Conservation (phyloP, 202 grass and related monocot species). For the Hordeum pubiflorum region DNA sequence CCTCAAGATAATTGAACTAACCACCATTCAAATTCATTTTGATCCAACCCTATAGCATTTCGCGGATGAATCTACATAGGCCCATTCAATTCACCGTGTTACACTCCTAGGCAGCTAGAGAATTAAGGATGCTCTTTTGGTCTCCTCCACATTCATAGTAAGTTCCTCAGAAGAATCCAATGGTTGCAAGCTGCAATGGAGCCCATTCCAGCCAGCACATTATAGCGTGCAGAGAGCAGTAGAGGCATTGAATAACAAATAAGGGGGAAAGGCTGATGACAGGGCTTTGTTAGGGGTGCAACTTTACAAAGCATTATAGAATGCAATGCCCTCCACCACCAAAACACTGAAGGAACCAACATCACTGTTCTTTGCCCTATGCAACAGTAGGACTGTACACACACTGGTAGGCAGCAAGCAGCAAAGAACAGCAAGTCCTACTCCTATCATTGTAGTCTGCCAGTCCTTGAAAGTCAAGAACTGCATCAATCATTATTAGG, state of each 20-base stretch:
- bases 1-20: neutral
- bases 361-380: neutral
- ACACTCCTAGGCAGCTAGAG: neutral
- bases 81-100: neutral
- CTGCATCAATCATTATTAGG: slow-evolving; percentile 21
- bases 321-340: neutral
- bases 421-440: slow-evolving; percentile 5
- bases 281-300: neutral
- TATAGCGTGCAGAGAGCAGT: neutral
- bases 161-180: neutral
- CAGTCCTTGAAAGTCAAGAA: slow-evolving; percentile 19
- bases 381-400: slow-evolving; percentile 12
- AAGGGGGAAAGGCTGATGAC: neutral
- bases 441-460: neutral
- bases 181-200: slow-evolving; percentile 7
- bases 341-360: neutral
- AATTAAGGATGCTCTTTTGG: neutral
- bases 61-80: neutral
- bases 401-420: neutral
- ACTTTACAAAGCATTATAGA: neutral
- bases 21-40: neutral
- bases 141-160: neutral
- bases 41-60: neutral
- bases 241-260: neutral
- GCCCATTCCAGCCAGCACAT: neutral